Evolutionary conservation across 2,329 filamentous ascomycete species (phyloP).

Genomic region (Chaetomiaceae sp.): DNA sequence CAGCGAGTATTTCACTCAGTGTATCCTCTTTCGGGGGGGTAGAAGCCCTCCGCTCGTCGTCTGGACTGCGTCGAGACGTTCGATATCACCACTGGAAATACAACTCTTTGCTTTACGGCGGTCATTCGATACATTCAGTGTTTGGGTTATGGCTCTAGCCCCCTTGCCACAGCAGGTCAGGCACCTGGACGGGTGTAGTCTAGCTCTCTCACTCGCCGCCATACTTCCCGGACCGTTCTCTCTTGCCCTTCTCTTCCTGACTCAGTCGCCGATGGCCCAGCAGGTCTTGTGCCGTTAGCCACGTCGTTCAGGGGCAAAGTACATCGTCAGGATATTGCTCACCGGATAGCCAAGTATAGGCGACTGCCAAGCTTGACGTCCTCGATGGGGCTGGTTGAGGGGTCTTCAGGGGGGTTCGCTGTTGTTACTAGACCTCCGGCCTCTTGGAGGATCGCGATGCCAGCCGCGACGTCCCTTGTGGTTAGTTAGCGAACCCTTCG

Average conservation of each 20-base stretch:
- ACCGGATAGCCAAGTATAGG: conserved; percentile 66
- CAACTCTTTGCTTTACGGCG: no score
- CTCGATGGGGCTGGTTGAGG: conserved; percentile 51
- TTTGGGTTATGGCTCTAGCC: not conserved
- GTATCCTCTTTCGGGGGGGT: no score
- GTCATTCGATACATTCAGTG: no score
- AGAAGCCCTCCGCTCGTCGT: no score
- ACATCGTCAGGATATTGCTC: conserved; percentile 19
- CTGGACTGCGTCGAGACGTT: no score
- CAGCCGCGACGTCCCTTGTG: conserved; percentile 67
- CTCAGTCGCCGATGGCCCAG: conserved; percentile 56
- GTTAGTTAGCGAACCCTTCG: not conserved
- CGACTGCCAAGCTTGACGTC: conserved; percentile 62
- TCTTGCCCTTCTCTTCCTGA: conserved; percentile 65
- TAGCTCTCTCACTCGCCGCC: conserved; percentile 61
- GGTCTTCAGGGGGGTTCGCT: conserved; percentile 63
- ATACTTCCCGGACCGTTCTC: conserved; percentile 66
- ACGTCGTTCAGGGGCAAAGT: not conserved
- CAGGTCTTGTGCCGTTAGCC: conserved; percentile 45
- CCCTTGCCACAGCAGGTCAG: conserved; percentile 24
- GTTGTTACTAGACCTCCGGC: conserved; percentile 71
- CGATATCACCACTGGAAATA: no score
- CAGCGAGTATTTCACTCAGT: no score
- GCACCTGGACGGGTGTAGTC: conserved; percentile 64
- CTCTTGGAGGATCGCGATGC: conserved; percentile 67